Evolutionary conservation across 768 basidiomycete genomes (phyloP), one percentile per base, ranked within the genome.

Genomic region (Tephrocybe sp.): DNA sequence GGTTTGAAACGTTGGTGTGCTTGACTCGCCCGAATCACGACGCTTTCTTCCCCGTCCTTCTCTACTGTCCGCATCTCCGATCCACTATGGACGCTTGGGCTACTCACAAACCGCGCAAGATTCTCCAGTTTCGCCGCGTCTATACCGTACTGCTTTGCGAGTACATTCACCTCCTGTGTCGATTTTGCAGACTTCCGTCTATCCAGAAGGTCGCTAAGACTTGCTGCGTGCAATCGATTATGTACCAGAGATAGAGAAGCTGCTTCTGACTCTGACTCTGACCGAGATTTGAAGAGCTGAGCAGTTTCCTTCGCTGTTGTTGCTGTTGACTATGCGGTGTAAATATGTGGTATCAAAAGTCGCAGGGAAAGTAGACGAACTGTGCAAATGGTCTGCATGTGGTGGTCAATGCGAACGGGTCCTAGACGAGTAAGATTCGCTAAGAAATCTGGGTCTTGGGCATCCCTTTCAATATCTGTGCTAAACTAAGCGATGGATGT

Each of bases 361-460:
- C 7, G 5, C 3, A 20, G 25, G n/a, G 40, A 24, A 5, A 58
- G 76, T 61, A 11, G 15, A 40, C 53, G 26, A 62, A 84, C 86
- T 18, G 77, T 67, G 56, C 65, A 75, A 45, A 80, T 58, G 5
- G 73, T 65, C 51, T 74, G 71, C 76, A 78, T 79, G 62, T 77
- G 79, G 58, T 86, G 84, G 59, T 89, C 81, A 11, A 92, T 88
- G 26, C 70, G 73, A 20, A 91, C 90, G 11, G 79, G 82, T 1
- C 89, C 89, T 1, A 93, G 70, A 32, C 66, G 72, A 57, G 57
- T 78, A 44, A 93, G 67, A 57, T 87, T 90, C 30, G 79, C 73
- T 58, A 88, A 64, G 45, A 92, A 79, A 23, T 90, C 79, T 1
- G 87, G 86, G 60, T 93, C 89, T 48, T 71, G 73, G n/a, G 81